Percentiles rank a stretch among this genome's conserved stretches.
These are phyloP conservation scores for Bacidia rubella DNA, from an alignment of 495 filamentous ascomycete genomes.

Conservation along the genomic window DNA sequence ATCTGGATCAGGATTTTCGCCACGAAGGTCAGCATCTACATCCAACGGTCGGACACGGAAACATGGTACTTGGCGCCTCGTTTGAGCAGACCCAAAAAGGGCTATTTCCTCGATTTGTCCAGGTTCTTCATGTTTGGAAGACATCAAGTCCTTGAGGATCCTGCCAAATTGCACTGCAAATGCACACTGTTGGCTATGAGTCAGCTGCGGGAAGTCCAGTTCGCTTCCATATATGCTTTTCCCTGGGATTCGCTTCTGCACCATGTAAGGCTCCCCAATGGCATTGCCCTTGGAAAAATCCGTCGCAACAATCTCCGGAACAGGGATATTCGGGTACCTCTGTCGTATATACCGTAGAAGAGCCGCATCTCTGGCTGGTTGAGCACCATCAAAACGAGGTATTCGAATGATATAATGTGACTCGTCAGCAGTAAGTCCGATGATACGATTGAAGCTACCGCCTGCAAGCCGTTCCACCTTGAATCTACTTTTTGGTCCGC, in stretches of 20 bases:
- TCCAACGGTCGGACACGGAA: slow-evolving; percentile 8
- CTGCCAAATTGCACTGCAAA: slow-evolving; percentile 5
- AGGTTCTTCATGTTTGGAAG: background rate
- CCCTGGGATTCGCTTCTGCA: slow-evolving; percentile 8
- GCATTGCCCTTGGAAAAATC: slow-evolving; percentile 4
- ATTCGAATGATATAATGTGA: slow-evolving; percentile 3
- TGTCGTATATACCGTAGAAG: slow-evolving; percentile 4
- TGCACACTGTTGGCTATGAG: slow-evolving; percentile 5
- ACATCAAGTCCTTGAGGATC: background rate
- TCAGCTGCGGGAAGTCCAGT: background rate
- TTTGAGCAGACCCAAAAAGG: background rate
- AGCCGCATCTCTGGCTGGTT: slow-evolving; percentile 1
- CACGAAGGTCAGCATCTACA: background rate
- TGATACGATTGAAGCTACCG: slow-evolving; percentile 12
- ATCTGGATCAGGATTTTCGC: background rate
- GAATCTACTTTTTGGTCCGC: background rate
- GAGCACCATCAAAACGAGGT: background rate
- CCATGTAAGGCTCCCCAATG: slow-evolving; percentile 8
- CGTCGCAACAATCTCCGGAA: slow-evolving; percentile 1
- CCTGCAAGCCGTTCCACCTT: slow-evolving; percentile 7
- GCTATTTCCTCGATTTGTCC: slow-evolving; percentile 1
- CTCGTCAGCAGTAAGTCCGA: slow-evolving; percentile 3
- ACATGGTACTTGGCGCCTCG: background rate
- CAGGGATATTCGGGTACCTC: slow-evolving; percentile 4
- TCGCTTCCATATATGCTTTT: background rate